Evolutionary conservation across 2,329 filamentous ascomycete species (phyloP).

Genomic region (Exophiala lecanii-corni): DNA sequence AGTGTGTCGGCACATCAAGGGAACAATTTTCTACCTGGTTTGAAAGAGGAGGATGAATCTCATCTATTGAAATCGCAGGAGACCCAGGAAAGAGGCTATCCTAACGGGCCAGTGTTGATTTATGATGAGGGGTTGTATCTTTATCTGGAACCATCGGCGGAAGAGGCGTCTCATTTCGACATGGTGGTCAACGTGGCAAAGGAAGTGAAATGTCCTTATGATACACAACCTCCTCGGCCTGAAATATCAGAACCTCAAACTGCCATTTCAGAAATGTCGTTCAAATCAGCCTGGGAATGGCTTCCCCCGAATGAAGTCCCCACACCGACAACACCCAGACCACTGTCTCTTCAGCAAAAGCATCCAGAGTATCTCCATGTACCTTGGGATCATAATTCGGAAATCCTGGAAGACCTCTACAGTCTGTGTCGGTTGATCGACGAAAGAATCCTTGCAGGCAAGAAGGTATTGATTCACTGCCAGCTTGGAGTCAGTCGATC

Average conservation of each 20-base stretch:
- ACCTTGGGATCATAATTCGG: constrained; percentile 64
- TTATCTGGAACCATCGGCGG: constrained; percentile 58
- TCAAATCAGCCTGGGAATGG: constrained; percentile 47
- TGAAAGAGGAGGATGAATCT: constrained; percentile 49
- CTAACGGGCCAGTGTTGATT: constrained; percentile 60
- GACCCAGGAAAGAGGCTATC: constrained; percentile 59
- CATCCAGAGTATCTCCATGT: constrained; percentile 61
- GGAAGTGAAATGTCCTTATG: constrained; percentile 59
- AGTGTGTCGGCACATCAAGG: constrained; percentile 20
- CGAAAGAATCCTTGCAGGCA: constrained; percentile 52
- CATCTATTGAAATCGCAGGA: constrained; percentile 53
- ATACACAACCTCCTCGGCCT: constrained; percentile 29
- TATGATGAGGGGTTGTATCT: constrained; percentile 59
- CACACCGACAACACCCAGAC: constrained; percentile 24
- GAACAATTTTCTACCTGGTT: constrained; percentile 39
- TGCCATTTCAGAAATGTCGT: constrained; percentile 42
- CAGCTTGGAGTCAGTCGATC: constrained; percentile 62
- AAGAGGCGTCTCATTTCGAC: constrained; percentile 57
- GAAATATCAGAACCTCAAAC: constrained; percentile 40
- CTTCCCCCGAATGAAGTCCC: constrained; percentile 30
- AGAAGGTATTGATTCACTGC: constrained; percentile 60
- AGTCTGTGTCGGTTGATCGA: constrained; percentile 59
- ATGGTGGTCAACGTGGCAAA: constrained; percentile 63
- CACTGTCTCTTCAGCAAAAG: constrained; percentile 10
- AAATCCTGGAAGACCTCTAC: constrained; percentile 59